These are phyloP conservation scores for Rhodotorula babjevae DNA, from an alignment of 768 basidiomycete species.

Conservation along the genomic window DNA sequence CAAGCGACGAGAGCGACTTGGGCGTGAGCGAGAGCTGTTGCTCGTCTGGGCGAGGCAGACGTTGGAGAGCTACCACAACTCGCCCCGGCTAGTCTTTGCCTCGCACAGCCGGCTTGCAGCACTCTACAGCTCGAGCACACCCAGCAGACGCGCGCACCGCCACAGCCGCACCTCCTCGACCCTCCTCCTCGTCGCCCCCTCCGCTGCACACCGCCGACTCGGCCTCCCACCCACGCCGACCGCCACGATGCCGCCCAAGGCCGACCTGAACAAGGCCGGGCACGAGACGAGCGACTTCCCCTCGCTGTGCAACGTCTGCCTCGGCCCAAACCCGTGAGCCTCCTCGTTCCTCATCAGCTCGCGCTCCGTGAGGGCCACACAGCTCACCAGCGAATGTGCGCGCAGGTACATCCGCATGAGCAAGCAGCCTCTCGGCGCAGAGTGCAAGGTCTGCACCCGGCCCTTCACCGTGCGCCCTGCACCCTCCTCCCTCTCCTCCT, in stretches of 20 bases:
- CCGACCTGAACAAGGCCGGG: slow-evolving; percentile 85
- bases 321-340: slow-evolving; percentile 45
- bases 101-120: too few relatives aligned
- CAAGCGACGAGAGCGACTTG: too few relatives aligned
- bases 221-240: too few relatives aligned
- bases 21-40: too few relatives aligned
- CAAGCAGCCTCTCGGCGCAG: slow-evolving; percentile 91
- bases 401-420: slow-evolving; percentile 96
- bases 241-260: slow-evolving; percentile 30
- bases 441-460: slow-evolving; percentile 94
- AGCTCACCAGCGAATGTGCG: slow-evolving; percentile 61
- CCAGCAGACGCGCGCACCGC: too few relatives aligned
- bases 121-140: too few relatives aligned
- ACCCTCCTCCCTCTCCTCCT: too few relatives aligned
- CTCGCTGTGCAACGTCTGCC: slow-evolving; percentile 88
- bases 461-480: slow-evolving; percentile 46
- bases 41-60: too few relatives aligned
- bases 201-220: too few relatives aligned
- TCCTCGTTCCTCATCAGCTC: background rate
- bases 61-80: too few relatives aligned
- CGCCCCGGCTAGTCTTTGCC: too few relatives aligned
- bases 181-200: background rate
- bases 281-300: slow-evolving; percentile 88
- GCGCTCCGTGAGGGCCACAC: background rate
- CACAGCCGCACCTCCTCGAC: too few relatives aligned